Base-by-base conservation (phyloP, 2,329 filamentous ascomycete genomes). In the Rhynchosporium agropyri region DNA sequence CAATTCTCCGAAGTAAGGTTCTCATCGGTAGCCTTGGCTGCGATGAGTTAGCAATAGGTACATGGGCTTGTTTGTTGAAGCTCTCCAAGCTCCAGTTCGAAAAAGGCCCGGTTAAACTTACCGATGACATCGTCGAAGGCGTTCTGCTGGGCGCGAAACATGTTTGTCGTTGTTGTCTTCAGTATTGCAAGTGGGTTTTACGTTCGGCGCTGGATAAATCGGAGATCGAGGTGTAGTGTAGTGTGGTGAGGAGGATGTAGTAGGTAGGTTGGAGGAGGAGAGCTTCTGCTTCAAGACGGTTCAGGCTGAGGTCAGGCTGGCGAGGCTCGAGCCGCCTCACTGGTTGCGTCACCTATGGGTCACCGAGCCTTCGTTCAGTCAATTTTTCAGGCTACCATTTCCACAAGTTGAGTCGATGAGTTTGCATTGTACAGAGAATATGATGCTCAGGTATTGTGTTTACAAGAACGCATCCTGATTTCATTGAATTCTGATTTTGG, bases 1-100 rank as follows among this genome's bases (percentile, higher is more conserved):
- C 88, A 90, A 75, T 90, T 89, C 77, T 84, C 83, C 65, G 79
- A 74, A 9, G 75, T 98, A 72, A 98, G 85, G 78, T 97, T 99
- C 83, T 99, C 95, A 78, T 99, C 95, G 62, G 95, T 99, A 74
- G 95, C 93, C 79, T 90, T 90, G 73, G 86, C 88, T 89, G 72
- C 69, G 71, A 20, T 58, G 20, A 48, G 62, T 70, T 38, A 70
- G 69, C 64, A 65, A 53, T 46, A 57, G 31, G 58, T 61, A 53
- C 63, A 10, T 26, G 53, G 26, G 51, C 45, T 58, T 58, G 57
- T 42, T 67, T 49, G 59, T 20, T 12, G 55, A 49, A 62, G 57
- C 61, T 59, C 38, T 29, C 43, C 7, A 29, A 63, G 58, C 60
- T 60, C 55, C 38, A 38, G 56, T 15, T 15, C 28, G 55, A 43